Percentiles rank a stretch among this genome's conserved stretches.
These are phyloP conservation scores for Zangia roseola DNA, from an alignment of 768 basidiomycete species.

Conservation along the genomic window DNA sequence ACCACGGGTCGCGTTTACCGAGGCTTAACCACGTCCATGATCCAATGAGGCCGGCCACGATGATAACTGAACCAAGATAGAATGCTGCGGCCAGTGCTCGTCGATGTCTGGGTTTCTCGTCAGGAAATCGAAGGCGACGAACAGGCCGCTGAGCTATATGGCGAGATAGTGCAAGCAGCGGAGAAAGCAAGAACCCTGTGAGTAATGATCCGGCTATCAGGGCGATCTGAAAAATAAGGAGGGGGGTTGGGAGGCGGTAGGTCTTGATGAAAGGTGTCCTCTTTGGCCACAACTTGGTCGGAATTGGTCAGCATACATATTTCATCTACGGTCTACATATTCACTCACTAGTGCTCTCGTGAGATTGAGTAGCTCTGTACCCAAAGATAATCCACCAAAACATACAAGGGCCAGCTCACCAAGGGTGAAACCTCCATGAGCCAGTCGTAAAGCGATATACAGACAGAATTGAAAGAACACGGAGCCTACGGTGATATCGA, in stretches of 20 bases:
- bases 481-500: slow-evolving; percentile 71
- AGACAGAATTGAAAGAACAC: slow-evolving; percentile 90
- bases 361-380: slow-evolving; percentile 83
- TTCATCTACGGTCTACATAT: background rate
- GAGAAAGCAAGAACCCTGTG: slow-evolving; percentile 93
- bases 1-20: slow-evolving; percentile 78
- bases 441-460: slow-evolving; percentile 85
- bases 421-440: slow-evolving; percentile 92
- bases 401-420: slow-evolving; percentile 90
- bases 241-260: slow-evolving; percentile 87
- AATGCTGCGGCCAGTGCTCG: slow-evolving; percentile 84
- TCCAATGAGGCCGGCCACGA: slow-evolving; percentile 82
- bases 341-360: slow-evolving; percentile 74
- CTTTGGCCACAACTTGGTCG: slow-evolving; percentile 68
- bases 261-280: slow-evolving; percentile 86
- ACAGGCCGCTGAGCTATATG: slow-evolving; percentile 87
- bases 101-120: slow-evolving; percentile 79
- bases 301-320: slow-evolving; percentile 2
- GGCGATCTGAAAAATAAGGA: slow-evolving; percentile 89
- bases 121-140: slow-evolving; percentile 75
- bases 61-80: slow-evolving; percentile 70
- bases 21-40: slow-evolving; percentile 92
- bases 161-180: slow-evolving; percentile 86
- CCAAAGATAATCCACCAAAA: slow-evolving; percentile 83
- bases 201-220: slow-evolving; percentile 90